phyloP scores from a whole-genome alignment of 768 basidiomycete species.

The Trametes cinnabarina region DNA sequence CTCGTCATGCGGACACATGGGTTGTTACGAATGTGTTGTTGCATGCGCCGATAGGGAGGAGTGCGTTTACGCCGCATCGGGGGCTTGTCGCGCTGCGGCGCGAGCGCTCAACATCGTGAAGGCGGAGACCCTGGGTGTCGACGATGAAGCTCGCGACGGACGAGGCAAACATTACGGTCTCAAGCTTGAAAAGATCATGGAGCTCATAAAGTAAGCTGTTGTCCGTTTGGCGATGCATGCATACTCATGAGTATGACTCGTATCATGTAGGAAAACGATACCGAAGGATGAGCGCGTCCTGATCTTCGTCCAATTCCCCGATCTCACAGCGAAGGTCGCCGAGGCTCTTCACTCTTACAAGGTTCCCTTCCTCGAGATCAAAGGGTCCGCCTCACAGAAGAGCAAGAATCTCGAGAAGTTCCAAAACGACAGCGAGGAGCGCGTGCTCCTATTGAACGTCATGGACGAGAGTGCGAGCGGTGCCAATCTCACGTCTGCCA shows the following conservation, averaged over 20 bases:
- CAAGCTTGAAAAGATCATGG: constrained; percentile 76
- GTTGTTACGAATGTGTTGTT: constrained; percentile 73
- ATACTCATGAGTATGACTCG: not conserved
- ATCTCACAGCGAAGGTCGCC: constrained; percentile 87
- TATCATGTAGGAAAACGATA: constrained; percentile 52
- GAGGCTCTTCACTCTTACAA: constrained; percentile 73
- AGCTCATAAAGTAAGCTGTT: constrained; percentile 64
- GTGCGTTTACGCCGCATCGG: constrained; percentile 71
- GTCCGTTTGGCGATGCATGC: not conserved
- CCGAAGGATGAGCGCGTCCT: constrained; percentile 79
- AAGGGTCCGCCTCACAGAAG: constrained; percentile 70
- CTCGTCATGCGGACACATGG: constrained; percentile 90
- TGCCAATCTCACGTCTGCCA: constrained; percentile 89
- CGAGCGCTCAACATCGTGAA: constrained; percentile 80
- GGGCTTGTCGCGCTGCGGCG: constrained; percentile 76
- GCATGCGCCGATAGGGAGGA: constrained; percentile 72
- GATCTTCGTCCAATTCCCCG: constrained; percentile 94
- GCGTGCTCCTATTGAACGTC: constrained; percentile 84
- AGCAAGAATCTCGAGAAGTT: constrained; percentile 84
- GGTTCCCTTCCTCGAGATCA: constrained; percentile 78
- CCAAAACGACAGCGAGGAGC: constrained; percentile 75
- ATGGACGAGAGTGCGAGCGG: constrained; percentile 96
- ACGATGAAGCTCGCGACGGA: constrained; percentile 72
- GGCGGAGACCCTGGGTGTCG: constrained; percentile 74
- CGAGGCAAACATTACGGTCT: constrained; percentile 75